Conservation (phyloP, 306 rosid species). For the Argentina anserina region DNA sequence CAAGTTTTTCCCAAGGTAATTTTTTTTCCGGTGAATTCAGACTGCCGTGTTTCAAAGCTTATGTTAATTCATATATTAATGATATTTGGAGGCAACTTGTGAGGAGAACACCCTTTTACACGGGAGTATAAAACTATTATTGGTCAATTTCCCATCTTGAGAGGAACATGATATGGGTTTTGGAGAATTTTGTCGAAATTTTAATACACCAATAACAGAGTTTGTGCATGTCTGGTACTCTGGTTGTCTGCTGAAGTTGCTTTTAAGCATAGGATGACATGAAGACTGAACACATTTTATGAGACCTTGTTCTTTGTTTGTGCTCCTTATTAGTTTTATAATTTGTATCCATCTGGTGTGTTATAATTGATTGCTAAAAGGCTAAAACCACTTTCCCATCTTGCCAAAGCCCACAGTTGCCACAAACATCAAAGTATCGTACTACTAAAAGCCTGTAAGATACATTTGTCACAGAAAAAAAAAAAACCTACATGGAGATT, state of each 20-base stretch:
- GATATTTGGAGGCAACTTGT: neutral
- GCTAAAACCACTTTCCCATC: no score
- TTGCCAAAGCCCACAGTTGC: no score
- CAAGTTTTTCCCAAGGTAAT: constrained; percentile 83
- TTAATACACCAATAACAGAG: neutral
- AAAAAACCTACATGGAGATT: neutral
- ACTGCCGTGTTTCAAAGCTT: neutral
- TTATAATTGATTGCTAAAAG: no score
- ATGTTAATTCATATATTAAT: neutral
- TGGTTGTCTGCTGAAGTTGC: neutral
- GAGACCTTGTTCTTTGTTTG: neutral
- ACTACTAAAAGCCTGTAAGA: no score
- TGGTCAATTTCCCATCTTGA: neutral
- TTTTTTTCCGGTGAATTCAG: neutral
- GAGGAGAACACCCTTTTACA: neutral
- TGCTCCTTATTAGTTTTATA: no score
- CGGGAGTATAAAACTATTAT: neutral
- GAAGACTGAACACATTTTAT: neutral
- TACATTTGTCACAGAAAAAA: neutral
- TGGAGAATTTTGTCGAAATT: neutral
- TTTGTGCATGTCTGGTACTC: neutral
- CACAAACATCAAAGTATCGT: no score
- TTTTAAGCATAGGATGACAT: neutral
- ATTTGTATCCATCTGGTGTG: no score
- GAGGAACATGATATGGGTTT: no score